These are phyloP conservation scores for Vitis amurensis DNA, from an alignment of 164 flowering plant species.

Conservation along the genomic window DNA sequence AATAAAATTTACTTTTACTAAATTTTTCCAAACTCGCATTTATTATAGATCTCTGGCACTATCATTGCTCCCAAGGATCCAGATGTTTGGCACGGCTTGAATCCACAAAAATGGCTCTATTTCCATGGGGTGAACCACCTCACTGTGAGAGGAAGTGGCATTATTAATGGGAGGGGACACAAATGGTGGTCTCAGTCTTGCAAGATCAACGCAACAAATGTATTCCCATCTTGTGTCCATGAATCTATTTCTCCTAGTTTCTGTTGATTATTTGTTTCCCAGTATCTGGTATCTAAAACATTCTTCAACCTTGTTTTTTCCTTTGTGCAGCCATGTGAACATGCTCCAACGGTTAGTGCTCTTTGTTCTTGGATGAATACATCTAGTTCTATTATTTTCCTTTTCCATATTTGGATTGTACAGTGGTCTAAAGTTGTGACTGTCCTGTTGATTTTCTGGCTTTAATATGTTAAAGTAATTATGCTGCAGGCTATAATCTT, in stretches of 20 bases:
- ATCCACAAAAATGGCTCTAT: constrained; percentile 79
- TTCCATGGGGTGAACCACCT: constrained; percentile 70
- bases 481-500: constrained; percentile 80
- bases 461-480: background rate
- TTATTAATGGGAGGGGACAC: constrained; percentile 80
- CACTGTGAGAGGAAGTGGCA: constrained; percentile 70
- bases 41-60: constrained; percentile 62
- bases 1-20: background rate
- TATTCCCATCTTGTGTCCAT: constrained; percentile 19
- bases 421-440: background rate
- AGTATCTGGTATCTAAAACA: constrained; percentile 12
- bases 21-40: constrained; percentile 2
- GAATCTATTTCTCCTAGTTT: background rate
- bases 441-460: background rate
- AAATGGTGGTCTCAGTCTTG: constrained; percentile 94
- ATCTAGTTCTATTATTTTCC: constrained; percentile 7
- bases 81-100: constrained; percentile 58
- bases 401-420: background rate
- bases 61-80: constrained; percentile 81
- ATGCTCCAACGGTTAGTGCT: constrained; percentile 86
- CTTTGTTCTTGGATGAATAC: constrained; percentile 2
- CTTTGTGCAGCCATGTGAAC: constrained; percentile 73
- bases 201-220: constrained; percentile 67
- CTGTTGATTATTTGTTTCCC: background rate
- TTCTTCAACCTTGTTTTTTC: background rate